These are phyloP conservation scores for Leccinum olivaceopallidum DNA, from an alignment of 768 basidiomycete genomes.

Conservation along the genomic window DNA sequence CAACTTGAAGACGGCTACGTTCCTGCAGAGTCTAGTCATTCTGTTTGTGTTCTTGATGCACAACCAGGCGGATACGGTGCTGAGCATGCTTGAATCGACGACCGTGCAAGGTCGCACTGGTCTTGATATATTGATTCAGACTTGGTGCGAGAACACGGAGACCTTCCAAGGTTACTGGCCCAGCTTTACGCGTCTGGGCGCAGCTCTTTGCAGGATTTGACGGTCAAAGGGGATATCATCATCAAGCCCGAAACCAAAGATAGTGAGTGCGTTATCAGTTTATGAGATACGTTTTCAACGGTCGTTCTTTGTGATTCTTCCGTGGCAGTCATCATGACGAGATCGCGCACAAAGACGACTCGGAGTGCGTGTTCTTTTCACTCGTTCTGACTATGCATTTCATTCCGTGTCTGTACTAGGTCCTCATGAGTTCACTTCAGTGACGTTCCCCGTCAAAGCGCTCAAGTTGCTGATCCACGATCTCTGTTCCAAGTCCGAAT, in stretches of 20 bases:
- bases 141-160: conserved; percentile 95
- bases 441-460: conserved; percentile 90
- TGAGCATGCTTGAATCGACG: conserved; percentile 74
- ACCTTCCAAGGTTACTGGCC: conserved; percentile 87
- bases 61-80: conserved; percentile 78
- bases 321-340: conserved; percentile 88
- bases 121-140: conserved; percentile 84
- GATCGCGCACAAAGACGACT: conserved; percentile 75
- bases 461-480: conserved; percentile 89
- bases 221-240: conserved; percentile 91
- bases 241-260: conserved; percentile 78
- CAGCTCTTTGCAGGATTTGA: conserved; percentile 62
- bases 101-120: conserved; percentile 59
- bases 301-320: conserved; percentile 24
- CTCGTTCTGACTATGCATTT: conserved; percentile 14
- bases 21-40: conserved; percentile 88
- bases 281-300: conserved; percentile 15
- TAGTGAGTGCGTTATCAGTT: conserved; percentile 52
- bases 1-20: conserved; percentile 72
- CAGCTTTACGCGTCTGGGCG: conserved; percentile 69
- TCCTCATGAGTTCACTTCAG: conserved; percentile 82
- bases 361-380: conserved; percentile 51
- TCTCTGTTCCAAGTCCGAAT: conserved; percentile 76
- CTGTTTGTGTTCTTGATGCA: conserved; percentile 94
- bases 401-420: conserved; percentile 42